Percentiles rank a stretch among this genome's conserved stretches.
Conservation (phyloP, 495 filamentous ascomycete genomes). For the Symbiotaphrina buchneri region DNA sequence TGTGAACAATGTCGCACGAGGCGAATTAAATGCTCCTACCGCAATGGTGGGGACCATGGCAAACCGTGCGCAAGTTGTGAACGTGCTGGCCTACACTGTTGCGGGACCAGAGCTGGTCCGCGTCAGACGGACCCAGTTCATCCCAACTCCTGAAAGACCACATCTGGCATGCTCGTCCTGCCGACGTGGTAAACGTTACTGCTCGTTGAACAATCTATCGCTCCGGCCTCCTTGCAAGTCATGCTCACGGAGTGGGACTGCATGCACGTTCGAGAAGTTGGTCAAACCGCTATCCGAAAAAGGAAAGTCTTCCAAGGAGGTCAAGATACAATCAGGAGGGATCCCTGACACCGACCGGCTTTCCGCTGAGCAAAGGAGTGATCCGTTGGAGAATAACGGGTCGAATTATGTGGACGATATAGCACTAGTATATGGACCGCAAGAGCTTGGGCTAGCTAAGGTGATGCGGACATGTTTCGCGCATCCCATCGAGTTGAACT, state of each 20-base stretch:
- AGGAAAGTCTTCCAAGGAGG: not conserved
- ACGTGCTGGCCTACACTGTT: conserved; percentile 6
- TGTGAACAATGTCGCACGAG: conserved; percentile 9
- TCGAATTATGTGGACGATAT: too few species aligned
- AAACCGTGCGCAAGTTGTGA: conserved; percentile 8
- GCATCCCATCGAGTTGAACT: conserved; percentile 18
- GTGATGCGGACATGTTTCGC: conserved; percentile 16
- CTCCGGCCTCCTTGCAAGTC: not conserved
- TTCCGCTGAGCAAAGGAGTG: too few species aligned
- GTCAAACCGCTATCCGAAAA: not conserved
- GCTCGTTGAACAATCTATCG: conserved; percentile 3
- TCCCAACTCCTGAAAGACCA: conserved; percentile 4
- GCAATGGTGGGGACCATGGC: conserved; percentile 4
- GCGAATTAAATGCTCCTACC: conserved; percentile 9
- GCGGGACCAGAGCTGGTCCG: conserved; percentile 11
- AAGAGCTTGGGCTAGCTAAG: too few species aligned
- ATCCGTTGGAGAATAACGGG: too few species aligned
- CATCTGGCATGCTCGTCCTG: conserved; percentile 6
- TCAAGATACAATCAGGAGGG: too few species aligned
- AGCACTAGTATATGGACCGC: too few species aligned
- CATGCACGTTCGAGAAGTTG: conserved; percentile 1
- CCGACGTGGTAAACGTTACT: conserved; percentile 2
- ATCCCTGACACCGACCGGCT: too few species aligned
- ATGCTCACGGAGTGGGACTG: not conserved
- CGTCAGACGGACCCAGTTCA: conserved; percentile 2